Evolutionary conservation across 176 grass and related monocot genomes (phyloP), one percentile per base, ranked within the genome.

Genomic region (Rhynchospora breviuscula): DNA sequence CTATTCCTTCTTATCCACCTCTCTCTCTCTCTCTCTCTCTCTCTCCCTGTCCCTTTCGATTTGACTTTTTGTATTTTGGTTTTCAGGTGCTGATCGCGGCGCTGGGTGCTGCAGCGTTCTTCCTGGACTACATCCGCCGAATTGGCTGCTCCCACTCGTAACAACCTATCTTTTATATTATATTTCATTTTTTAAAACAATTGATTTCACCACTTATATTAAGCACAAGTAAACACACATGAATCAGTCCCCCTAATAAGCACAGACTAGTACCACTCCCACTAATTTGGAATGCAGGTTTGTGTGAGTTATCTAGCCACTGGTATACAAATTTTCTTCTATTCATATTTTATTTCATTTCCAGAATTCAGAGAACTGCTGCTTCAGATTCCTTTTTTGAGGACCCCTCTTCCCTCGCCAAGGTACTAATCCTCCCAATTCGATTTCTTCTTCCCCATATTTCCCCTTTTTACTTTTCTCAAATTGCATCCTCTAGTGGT

Each of bases 71-170:
- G 47, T 46, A 58, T 4, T 19, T 58, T 72, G 17, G 13, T 8
- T 56, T 68, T n/a, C 86, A 99, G 93, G 92, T 89, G 43, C 31
- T 84, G 49, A 25, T 95, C 48, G 10, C 84, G 53, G 78, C 61
- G 54, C 85, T 95, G 11, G 85, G 86, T 31, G 33, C 79, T 18
- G 89, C 89, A 14, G 96, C 89, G 19, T 51, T 91, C 86, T 95
- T 95, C 88, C 87, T 99, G 33, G 96, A 99, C 64, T 88, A 91
- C 91, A 84, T 95, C 86, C 87, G 93, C 79, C 89, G 89, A 85
- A 93, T 99, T 68, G 91, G 93, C 58, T 99, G 88, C 89, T 83
- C 18, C 87, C 93, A 95, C 87, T 94, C 92, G 92, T 98, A 79
- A 48, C 85, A 13, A 14, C 3, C 31, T 56, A 15, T 19, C 70